phyloP scores from a whole-genome alignment of 805 yeast species.

The Candida ipomoeae region DNA sequence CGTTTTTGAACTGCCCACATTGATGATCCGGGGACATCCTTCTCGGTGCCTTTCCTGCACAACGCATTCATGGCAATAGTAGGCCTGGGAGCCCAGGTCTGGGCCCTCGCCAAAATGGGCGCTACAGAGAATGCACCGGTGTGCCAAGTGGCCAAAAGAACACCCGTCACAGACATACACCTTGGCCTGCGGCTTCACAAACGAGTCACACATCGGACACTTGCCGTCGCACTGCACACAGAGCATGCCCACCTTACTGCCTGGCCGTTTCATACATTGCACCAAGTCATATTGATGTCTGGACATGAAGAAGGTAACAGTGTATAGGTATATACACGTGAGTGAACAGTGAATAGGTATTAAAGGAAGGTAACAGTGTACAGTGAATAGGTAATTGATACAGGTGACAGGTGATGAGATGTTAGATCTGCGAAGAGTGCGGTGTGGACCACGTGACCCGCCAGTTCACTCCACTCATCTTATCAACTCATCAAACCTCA shows the following conservation, averaged over 20 bases:
- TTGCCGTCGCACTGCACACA: conserved; percentile 88
- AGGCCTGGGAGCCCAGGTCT: conserved; percentile 46
- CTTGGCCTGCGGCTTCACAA: conserved; percentile 61
- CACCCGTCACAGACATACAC: conserved; percentile 85
- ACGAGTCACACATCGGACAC: conserved; percentile 88
- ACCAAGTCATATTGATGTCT: conserved; percentile 84
- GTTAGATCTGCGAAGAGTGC: no score
- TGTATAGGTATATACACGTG: background rate
- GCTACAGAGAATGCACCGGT: conserved; percentile 78
- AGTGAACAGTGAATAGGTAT: background rate
- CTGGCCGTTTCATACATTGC: conserved; percentile 83
- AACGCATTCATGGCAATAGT: conserved; percentile 84
- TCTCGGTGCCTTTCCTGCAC: conserved; percentile 74
- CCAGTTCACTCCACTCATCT: no score
- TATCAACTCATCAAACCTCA: no score
- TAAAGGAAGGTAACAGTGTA: no score
- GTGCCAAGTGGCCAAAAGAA: conserved; percentile 61
- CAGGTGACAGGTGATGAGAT: no score
- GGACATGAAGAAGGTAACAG: conserved; percentile 49
- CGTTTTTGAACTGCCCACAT: conserved; percentile 71
- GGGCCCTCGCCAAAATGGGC: conserved; percentile 52
- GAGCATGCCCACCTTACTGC: conserved; percentile 61
- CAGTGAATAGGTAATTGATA: no score
- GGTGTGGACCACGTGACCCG: no score
- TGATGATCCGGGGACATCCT: conserved; percentile 85